Evolutionary conservation across 495 filamentous ascomycete species (phyloP), one percentile per base, ranked within the genome.

Genomic region (Penicillium alfredii): DNA sequence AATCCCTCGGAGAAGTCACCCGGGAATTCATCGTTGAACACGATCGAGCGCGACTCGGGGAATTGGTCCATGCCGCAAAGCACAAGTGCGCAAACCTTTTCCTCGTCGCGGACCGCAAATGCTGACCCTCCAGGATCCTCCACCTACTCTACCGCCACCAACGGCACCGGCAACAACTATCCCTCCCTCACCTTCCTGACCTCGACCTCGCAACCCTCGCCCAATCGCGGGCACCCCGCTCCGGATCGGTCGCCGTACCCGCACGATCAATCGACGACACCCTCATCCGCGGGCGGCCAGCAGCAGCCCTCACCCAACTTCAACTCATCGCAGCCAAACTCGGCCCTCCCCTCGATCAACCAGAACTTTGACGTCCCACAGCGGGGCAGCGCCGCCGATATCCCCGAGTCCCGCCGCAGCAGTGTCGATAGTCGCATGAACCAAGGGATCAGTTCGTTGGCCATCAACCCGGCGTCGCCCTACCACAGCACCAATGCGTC

Each of bases 341-440:
- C 63, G 8, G 56, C 66, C n/a, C 56, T 74, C 2, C 69, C 72
- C 1, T 68, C 66, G 0, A 63, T 76, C 23, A 75, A 73, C 15
- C 71, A 76, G 32, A 69, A 73, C 37, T 71, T 63, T 44, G 68
- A 73, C 30, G 57, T 57, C 3, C 51, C 61, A 4, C 72, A 71
- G 24, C 54, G 71, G 6, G 53, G 54, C 13, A 76, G 72, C 37
- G 55, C 71, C 11, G 60, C 53, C 10, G 72, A 74, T 13, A 60
- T 62, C 3, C 45, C 60, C 7, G 71, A 73, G 38, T 86, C 84
- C 26, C 74, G 84, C 30, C 76, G 84, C 30, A 84, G 82, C 60
- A 87, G 82, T 40, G 72, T 88, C n/a, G 83, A 86, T 46, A 85
- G 82, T 49, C 73, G 82, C 39, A 72, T 88, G 49, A 83, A 83